Percentiles rank a stretch among this genome's conserved stretches.
These are phyloP conservation scores for Penicillium paradoxum DNA, from an alignment of 495 filamentous ascomycete genomes.

Conservation along the genomic window DNA sequence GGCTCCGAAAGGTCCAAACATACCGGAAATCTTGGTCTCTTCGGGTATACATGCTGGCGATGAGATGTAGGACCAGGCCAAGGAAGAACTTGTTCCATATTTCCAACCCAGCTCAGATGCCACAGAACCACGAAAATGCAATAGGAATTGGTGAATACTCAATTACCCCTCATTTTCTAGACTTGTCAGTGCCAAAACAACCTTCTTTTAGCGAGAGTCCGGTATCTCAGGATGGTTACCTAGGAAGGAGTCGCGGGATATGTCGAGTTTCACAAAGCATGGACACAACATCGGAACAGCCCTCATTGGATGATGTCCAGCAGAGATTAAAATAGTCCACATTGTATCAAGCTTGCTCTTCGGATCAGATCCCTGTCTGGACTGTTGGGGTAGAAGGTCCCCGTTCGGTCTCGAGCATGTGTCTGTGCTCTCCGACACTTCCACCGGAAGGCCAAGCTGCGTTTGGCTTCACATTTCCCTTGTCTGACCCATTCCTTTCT, in stretches of 20 bases:
- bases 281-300: constrained; percentile 8
- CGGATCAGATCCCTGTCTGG: constrained; percentile 2
- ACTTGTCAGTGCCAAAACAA: not conserved
- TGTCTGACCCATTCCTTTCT: not conserved
- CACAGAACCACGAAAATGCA: constrained; percentile 6
- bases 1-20: constrained; percentile 6
- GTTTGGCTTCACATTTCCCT: not conserved
- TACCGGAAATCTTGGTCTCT: constrained; percentile 12
- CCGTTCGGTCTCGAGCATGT: constrained; percentile 9
- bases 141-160: not conserved
- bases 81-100: constrained; percentile 7
- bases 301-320: constrained; percentile 12
- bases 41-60: constrained; percentile 6
- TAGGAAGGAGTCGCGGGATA: not conserved
- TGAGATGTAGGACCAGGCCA: constrained; percentile 19
- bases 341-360: not conserved
- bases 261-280: constrained; percentile 6
- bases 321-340: constrained; percentile 8
- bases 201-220: not conserved
- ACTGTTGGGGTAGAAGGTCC: not conserved
- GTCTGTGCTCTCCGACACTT: constrained; percentile 14
- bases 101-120: constrained; percentile 9
- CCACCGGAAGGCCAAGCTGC: not conserved
- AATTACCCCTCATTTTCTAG: not conserved
- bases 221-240: not conserved